Percentiles rank a stretch among this genome's conserved stretches.
Conservation (phyloP, 2,329 filamentous ascomycete species). For the Bimuria novae-zelandiae region DNA sequence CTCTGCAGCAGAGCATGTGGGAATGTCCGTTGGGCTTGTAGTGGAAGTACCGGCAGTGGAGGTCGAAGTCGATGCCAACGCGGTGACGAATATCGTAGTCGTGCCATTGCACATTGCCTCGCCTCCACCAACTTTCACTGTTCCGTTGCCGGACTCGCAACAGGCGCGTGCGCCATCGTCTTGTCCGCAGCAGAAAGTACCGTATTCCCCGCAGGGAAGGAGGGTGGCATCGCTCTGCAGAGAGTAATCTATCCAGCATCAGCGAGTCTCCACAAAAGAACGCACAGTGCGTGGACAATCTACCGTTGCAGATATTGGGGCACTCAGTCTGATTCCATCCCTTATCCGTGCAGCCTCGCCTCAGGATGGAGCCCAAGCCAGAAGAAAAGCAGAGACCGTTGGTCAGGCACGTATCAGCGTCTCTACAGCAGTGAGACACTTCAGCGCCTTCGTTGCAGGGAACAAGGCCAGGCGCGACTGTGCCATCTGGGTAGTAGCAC, state of each 20-base stretch:
- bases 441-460: slow-evolving; percentile 1
- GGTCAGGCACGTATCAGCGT: slow-evolving; percentile 4
- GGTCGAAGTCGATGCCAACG: background rate
- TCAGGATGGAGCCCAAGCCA: slow-evolving; percentile 1
- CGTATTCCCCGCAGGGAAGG: slow-evolving; percentile 5
- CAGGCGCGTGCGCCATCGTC: slow-evolving; percentile 4
- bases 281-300: background rate
- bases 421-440: slow-evolving; percentile 10
- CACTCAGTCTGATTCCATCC: slow-evolving; percentile 1
- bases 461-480: background rate
- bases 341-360: slow-evolving; percentile 8
- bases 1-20: background rate
- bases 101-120: background rate
- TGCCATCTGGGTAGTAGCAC: slow-evolving; percentile 8
- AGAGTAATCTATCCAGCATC: background rate
- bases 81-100: background rate
- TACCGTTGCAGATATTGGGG: slow-evolving; percentile 5
- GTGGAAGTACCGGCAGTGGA: background rate
- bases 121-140: background rate
- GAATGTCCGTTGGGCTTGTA: background rate
- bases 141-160: slow-evolving; percentile 6
- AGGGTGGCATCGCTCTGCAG: slow-evolving; percentile 3
- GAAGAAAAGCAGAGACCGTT: slow-evolving; percentile 9
- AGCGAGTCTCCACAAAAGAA: background rate
- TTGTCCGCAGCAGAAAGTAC: slow-evolving; percentile 10